Percentiles rank a stretch among this genome's conserved stretches.
Evolutionary conservation across 352 stramenopile genomes (phyloP).

Genomic region (Stramenopiles sp.): DNA sequence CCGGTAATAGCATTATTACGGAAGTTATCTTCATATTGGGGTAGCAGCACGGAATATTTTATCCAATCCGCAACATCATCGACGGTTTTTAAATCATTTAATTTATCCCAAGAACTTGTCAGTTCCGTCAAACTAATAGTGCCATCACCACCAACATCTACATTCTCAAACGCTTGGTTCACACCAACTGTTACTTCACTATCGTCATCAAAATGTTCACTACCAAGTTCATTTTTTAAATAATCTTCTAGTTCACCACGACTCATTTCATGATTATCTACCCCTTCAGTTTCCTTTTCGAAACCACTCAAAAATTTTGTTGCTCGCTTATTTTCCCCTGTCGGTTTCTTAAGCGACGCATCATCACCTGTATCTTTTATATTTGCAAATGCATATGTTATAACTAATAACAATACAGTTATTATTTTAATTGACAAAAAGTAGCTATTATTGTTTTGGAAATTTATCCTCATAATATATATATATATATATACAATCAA

Average conservation of each 20-base stretch:
- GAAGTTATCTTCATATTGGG: neutral
- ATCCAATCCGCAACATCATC: neutral
- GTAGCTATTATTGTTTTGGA: too few species aligned
- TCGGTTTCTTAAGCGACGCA: neutral
- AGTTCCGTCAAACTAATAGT: neutral
- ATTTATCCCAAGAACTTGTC: neutral
- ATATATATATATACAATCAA: too few species aligned
- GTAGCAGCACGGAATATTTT: neutral
- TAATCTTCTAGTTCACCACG: neutral
- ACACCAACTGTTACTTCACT: neutral
- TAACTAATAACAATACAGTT: too few species aligned
- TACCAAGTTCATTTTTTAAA: neutral
- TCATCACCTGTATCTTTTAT: too few species aligned
- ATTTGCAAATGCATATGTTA: too few species aligned
- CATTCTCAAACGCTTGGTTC: neutral
- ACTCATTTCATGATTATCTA: neutral
- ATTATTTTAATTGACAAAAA: too few species aligned
- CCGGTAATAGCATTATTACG: neutral
- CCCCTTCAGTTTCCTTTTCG: neutral
- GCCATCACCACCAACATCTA: neutral
- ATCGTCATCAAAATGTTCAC: neutral
- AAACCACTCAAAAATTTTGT: neutral
- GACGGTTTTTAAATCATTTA: neutral
- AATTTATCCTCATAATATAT: too few species aligned
- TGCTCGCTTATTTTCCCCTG: neutral